Conservation (phyloP, 2,329 filamentous ascomycete genomes). For the Pseudogymnoascus sp. region DNA sequence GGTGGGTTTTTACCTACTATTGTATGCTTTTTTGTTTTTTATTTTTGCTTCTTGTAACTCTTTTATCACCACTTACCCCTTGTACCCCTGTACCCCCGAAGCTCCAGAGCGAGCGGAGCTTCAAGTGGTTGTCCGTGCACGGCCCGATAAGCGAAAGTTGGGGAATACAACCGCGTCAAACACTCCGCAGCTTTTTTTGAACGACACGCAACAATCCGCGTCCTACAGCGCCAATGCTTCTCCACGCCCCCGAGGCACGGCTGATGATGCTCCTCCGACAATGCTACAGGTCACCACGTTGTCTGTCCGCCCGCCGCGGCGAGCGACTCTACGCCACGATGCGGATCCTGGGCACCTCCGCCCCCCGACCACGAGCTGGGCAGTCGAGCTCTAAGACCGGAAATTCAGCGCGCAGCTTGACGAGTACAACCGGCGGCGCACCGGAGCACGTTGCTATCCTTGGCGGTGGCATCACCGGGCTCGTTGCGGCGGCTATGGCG, state of each 20-base stretch:
- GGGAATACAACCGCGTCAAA: background rate
- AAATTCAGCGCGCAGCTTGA: background rate
- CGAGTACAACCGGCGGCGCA: background rate
- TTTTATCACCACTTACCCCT: no score
- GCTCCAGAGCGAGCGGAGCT: background rate
- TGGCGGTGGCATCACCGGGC: conserved; percentile 75
- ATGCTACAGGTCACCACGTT: conserved; percentile 19
- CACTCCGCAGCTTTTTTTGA: background rate
- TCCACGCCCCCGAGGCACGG: conserved; percentile 20
- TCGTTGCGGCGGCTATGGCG: conserved; percentile 71
- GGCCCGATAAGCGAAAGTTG: background rate
- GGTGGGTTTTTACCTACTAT: no score
- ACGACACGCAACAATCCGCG: background rate
- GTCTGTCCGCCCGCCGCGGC: conserved; percentile 9
- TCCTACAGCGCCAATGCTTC: conserved; percentile 19
- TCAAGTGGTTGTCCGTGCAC: background rate
- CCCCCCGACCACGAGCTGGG: background rate
- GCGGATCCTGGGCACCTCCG: background rate
- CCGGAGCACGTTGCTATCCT: conserved; percentile 50
- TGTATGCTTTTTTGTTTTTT: no score
- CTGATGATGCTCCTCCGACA: conserved; percentile 21
- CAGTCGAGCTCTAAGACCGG: background rate
- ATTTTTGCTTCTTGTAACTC: no score
- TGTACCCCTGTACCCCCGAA: background rate
- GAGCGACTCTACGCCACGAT: background rate